phyloP scores from a whole-genome alignment of 208 protist species.

The Crithidia thermophila region DNA sequence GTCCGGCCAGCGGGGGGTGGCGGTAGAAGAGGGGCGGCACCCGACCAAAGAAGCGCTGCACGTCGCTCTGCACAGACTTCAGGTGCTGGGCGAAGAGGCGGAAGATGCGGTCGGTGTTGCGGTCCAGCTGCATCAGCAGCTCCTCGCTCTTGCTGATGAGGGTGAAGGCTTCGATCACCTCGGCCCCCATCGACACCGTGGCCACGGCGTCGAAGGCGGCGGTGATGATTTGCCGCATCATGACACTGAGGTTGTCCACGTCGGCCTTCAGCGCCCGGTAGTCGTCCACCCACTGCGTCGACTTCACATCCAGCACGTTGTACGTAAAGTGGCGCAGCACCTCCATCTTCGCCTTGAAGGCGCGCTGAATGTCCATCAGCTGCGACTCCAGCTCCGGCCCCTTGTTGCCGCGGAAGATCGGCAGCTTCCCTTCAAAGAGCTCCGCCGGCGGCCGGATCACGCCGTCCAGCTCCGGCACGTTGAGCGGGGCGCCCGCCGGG shows the following conservation, averaged over 20 bases:
- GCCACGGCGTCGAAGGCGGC: conserved; percentile 94
- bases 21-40: conserved; percentile 90
- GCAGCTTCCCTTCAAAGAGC: conserved; percentile 79
- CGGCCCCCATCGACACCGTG: conserved; percentile 90
- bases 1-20: conserved; percentile 91
- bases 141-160: conserved; percentile 94
- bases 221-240: conserved; percentile 97
- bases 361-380: conserved; percentile 95
- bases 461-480: conserved; percentile 74
- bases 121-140: conserved; percentile 93
- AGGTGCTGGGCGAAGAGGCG: conserved; percentile 85
- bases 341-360: conserved; percentile 93
- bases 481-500: conserved; percentile 42
- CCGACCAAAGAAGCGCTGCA: conserved; percentile 91
- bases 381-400: conserved; percentile 95
- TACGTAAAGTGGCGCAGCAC: conserved; percentile 93
- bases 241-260: conserved; percentile 97
- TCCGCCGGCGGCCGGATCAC: conserved; percentile 32
- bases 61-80: conserved; percentile 87
- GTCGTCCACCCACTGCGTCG: conserved; percentile 97
- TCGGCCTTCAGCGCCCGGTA: conserved; percentile 96
- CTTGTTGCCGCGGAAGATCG: conserved; percentile 94
- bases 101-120: conserved; percentile 92
- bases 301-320: conserved; percentile 98
- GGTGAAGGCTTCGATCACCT: conserved; percentile 97